These are phyloP conservation scores for Vanrija sp. DNA, from an alignment of 1,284 basidiomycete species.

Conservation along the genomic window DNA sequence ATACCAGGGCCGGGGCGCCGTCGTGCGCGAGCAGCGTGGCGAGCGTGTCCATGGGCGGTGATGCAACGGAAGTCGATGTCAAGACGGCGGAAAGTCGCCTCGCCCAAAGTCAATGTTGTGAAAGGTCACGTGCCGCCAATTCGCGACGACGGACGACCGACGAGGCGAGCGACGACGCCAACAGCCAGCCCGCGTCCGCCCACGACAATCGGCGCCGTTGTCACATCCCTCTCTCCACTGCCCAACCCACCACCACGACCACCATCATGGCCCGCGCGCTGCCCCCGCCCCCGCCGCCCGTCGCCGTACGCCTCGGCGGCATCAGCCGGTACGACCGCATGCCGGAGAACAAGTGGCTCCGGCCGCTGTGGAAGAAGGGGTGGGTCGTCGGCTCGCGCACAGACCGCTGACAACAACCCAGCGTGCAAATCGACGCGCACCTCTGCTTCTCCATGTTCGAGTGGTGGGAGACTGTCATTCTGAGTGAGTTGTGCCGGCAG, in stretches of 20 bases:
- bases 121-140: too few relatives aligned
- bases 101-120: too few relatives aligned
- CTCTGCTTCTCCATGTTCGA: constrained; percentile 47
- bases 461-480: constrained; percentile 43
- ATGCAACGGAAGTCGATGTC: neutral
- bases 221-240: neutral
- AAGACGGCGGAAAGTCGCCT: too few relatives aligned
- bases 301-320: constrained; percentile 12
- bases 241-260: neutral
- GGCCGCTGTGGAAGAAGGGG: constrained; percentile 31
- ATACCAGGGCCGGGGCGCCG: constrained; percentile 63
- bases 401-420: constrained; percentile 4
- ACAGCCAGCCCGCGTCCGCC: neutral
- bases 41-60: constrained; percentile 35
- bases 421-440: constrained; percentile 40
- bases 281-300: constrained; percentile 21
- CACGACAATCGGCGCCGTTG: too few relatives aligned
- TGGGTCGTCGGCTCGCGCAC: constrained; percentile 6
- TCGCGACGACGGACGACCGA: neutral
- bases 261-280: constrained; percentile 24
- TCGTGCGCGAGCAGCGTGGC: constrained; percentile 54
- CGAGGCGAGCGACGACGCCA: neutral
- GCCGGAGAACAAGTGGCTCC: constrained; percentile 4
- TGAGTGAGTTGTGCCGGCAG: constrained; percentile 35
- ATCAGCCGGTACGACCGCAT: constrained; percentile 14